Base-by-base conservation (phyloP, 805 yeast genomes). In the Gaillardinia entomophila region DNA sequence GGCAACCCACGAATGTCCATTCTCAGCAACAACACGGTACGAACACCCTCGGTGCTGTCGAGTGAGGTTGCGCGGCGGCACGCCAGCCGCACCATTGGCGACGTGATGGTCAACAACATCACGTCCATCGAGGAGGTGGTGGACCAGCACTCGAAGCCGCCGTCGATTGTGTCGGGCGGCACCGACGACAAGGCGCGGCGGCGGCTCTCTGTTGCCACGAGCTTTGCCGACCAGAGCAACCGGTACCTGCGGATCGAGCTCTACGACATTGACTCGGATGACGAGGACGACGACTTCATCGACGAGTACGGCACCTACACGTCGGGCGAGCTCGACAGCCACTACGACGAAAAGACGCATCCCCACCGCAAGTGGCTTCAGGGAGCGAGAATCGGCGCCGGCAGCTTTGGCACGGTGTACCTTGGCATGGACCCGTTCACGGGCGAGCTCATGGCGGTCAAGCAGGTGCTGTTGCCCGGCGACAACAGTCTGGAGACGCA, bases 401-500 rank as follows among this genome's bases (percentile, higher is more conserved):
- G 98, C 3, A 81, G 94, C 38, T 92, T 88, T 66, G 98, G 97
- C 20, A 79, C 86, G 2, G 98, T 92, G 2, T 89, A 82, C 41
- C 62, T 92, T 24, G 98, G 97, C 0, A 78, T 92, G 79, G 86
- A 89, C 52, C 83, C 95, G 1, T 59, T 81, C 22, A 88, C 95
- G 0, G 98, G 98, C 27, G 97, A 88, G 52, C 66, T 92, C 32
- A 86, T 90, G 95, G 98, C 97, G 1, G 96, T 92, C 13, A 92
- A 92, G 51, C 96, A 89, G 54, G 96, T 92, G 1, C 82, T 81
- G 29, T 53, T 89, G 12, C 80, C 83, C 2, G 56, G 62, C 23
- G 63, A 66, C 22, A 45, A 39, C 48, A 38, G 48, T 22, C 35
- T 33, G 27, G 60, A 57, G 27, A 46, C 49, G 37, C 61, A 57